phyloP scores from a whole-genome alignment of 2,329 filamentous ascomycete genomes.

The Microdochium nivale region DNA sequence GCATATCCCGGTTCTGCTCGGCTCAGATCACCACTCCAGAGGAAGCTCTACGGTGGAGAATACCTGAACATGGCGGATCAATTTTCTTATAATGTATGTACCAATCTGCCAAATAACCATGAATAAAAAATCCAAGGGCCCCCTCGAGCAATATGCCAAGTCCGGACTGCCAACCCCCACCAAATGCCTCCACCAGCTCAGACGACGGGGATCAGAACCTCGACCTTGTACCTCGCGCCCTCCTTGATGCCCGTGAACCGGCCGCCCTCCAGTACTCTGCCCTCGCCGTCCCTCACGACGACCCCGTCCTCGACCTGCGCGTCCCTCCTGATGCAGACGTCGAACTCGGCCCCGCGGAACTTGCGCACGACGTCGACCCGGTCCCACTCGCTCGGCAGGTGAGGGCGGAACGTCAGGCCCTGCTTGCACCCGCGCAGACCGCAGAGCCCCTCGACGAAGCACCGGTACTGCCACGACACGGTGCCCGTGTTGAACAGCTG shows the following conservation, averaged over 20 bases:
- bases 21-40: too few species aligned
- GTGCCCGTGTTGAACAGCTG: conserved; percentile 52
- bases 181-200: too few species aligned
- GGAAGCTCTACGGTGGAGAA: too few species aligned
- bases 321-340: conserved; percentile 31
- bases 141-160: too few species aligned
- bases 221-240: conserved; percentile 35
- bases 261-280: conserved; percentile 25
- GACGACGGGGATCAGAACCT: conserved; percentile 22
- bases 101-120: too few species aligned
- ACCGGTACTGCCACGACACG: conserved; percentile 46
- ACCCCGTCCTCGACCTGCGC: conserved; percentile 26
- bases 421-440: conserved; percentile 39
- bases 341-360: conserved; percentile 43
- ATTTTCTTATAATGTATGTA: too few species aligned
- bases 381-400: conserved; percentile 41
- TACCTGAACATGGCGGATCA: too few species aligned
- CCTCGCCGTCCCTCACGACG: conserved; percentile 26
- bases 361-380: conserved; percentile 34
- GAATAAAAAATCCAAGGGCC: too few species aligned
- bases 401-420: conserved; percentile 37
- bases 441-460: conserved; percentile 45
- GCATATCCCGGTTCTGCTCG: too few species aligned
- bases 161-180: too few species aligned
- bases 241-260: conserved; percentile 30